Conservation (phyloP, 805 yeast species). For the Candida sithepensis region DNA sequence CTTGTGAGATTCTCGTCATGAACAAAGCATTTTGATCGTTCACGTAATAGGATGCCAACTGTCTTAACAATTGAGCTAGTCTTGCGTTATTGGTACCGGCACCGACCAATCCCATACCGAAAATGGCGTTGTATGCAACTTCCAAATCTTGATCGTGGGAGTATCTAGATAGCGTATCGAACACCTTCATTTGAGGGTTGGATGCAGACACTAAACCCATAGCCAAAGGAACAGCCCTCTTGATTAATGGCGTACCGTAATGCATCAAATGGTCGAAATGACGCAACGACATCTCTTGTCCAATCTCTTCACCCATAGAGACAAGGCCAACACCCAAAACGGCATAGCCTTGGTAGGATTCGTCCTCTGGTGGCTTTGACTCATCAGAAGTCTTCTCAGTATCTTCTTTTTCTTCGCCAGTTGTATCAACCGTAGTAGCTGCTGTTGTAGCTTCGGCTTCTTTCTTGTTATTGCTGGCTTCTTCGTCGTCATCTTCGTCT, state of each 20-base stretch:
- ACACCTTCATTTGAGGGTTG: constrained; percentile 94
- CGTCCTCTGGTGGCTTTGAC: constrained; percentile 41
- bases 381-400: constrained; percentile 30
- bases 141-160: constrained; percentile 94
- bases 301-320: constrained; percentile 97
- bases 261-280: constrained; percentile 98
- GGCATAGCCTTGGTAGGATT: constrained; percentile 76
- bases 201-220: constrained; percentile 93
- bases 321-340: constrained; percentile 92
- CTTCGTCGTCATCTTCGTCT: constrained; percentile 54
- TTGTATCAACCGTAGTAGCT: constrained; percentile 13
- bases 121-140: constrained; percentile 92
- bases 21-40: constrained; percentile 88
- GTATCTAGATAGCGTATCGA: constrained; percentile 91
- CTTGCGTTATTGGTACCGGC: constrained; percentile 99
- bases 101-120: constrained; percentile 96
- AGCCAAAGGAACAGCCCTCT: constrained; percentile 96
- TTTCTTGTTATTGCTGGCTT: constrained; percentile 54
- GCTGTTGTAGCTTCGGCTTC: constrained; percentile 36
- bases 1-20: constrained; percentile 93
- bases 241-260: constrained; percentile 87
- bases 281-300: constrained; percentile 95
- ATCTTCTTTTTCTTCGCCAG: constrained; percentile 15
- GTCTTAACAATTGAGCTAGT: constrained; percentile 91
- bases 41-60: constrained; percentile 87